Evolutionary conservation across 371 early-diverging fungal species (phyloP).

Genomic region (Mortierella sp.): DNA sequence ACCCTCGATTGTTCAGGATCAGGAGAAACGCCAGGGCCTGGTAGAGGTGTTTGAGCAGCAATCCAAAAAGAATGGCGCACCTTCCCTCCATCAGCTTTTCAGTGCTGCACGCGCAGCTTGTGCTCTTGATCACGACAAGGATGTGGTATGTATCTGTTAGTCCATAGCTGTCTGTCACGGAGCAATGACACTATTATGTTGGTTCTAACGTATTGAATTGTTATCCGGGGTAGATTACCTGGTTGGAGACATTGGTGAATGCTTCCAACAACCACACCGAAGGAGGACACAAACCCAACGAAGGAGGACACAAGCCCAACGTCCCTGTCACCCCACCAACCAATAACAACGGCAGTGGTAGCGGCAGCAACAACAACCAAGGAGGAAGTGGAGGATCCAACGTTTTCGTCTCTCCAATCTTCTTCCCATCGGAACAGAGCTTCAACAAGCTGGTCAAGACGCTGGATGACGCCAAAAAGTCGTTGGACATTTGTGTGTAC

Average conservation of each 20-base stretch:
- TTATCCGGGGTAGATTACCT: conserved; percentile 48
- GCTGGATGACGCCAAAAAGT: conserved; percentile 58
- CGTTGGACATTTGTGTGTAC: conserved; percentile 65
- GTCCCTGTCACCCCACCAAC: conserved; percentile 19
- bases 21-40: conserved; percentile 39
- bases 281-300: conserved; percentile 25
- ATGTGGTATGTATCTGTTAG: conserved; percentile 32
- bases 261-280: conserved; percentile 27
- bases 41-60: conserved; percentile 38
- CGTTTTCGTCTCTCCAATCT: conserved; percentile 62
- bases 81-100: conserved; percentile 54
- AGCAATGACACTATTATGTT: neutral
- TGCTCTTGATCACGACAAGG: conserved; percentile 58
- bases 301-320: conserved; percentile 23
- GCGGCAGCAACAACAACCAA: conserved; percentile 11
- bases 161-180: conserved; percentile 11
- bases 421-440: conserved; percentile 64
- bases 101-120: conserved; percentile 54
- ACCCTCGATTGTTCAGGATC: conserved; percentile 48
- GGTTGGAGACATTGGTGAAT: conserved; percentile 45
- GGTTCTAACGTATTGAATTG: conserved; percentile 12
- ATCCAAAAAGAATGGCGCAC: conserved; percentile 32
- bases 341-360: conserved; percentile 12
- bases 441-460: conserved; percentile 60
- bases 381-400: conserved; percentile 14